phyloP scores from a whole-genome alignment of 441 rosid species.

The Mallotus repandus region DNA sequence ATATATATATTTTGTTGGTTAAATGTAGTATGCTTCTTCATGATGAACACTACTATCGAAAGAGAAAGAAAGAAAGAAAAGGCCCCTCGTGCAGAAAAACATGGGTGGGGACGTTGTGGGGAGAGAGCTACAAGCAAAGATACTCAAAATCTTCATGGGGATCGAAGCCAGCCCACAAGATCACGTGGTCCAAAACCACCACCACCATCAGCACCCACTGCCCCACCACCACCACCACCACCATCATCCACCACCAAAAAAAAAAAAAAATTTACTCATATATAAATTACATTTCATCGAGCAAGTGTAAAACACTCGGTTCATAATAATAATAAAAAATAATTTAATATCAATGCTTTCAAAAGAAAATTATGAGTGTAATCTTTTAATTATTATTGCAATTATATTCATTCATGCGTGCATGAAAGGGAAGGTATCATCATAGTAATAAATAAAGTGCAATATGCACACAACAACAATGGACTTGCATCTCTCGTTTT shows the following conservation, averaged over 20 bases:
- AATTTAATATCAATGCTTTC: no score
- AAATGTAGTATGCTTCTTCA: not conserved
- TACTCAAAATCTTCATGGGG: constrained; percentile 43
- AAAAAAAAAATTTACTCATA: no score
- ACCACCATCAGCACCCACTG: not conserved
- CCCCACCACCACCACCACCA: constrained; percentile 7
- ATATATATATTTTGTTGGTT: not conserved
- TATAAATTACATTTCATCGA: no score
- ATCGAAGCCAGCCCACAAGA: constrained; percentile 40
- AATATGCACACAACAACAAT: not conserved
- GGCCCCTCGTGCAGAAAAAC: constrained; percentile 13
- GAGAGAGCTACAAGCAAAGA: constrained; percentile 30
- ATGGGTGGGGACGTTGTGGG: constrained; percentile 30
- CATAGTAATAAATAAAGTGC: not conserved
- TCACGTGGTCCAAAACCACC: constrained; percentile 38
- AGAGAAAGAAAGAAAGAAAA: not conserved
- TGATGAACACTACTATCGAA: constrained; percentile 16
- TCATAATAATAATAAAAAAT: no score
- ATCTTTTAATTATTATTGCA: constrained; percentile 4
- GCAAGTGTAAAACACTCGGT: no score
- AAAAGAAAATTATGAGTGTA: constrained; percentile 8
- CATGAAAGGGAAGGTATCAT: constrained; percentile 22
- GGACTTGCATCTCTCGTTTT: not conserved
- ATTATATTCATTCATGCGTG: constrained; percentile 26
- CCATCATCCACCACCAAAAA: not conserved